Conservation (phyloP, 176 grass and related monocot species). For the Musa troglodytarum region DNA sequence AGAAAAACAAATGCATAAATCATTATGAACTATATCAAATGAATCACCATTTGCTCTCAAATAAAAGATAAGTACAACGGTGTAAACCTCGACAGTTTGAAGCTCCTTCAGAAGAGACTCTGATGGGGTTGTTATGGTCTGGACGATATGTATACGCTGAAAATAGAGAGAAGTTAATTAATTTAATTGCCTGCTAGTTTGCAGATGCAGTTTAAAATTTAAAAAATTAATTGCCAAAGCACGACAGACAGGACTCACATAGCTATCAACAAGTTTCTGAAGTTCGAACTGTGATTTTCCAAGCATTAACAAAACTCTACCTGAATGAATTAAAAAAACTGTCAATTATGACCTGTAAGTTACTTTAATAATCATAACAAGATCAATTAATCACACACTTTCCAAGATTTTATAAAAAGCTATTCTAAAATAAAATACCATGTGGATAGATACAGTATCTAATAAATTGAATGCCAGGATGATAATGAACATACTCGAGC, state of each 20-base stretch:
- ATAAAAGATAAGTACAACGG: neutral
- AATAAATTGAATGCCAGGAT: neutral
- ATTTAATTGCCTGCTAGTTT: neutral
- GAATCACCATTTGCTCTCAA: neutral
- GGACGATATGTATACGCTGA: constrained; percentile 88
- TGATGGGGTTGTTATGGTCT: constrained; percentile 86
- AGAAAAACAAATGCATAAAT: neutral
- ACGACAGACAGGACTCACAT: constrained; percentile 63
- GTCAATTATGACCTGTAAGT: constrained; percentile 8
- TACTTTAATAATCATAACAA: neutral
- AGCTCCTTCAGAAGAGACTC: constrained; percentile 90
- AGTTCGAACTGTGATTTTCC: constrained; percentile 94
- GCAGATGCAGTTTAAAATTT: constrained; percentile 7
- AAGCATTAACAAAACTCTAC: constrained; percentile 78
- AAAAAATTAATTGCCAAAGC: constrained; percentile 7
- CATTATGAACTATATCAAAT: neutral
- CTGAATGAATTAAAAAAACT: constrained; percentile 34
- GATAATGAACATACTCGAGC: neutral
- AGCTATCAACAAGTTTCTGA: constrained; percentile 90
- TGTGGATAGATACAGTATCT: no score
- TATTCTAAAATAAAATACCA: neutral
- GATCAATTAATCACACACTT: constrained; percentile 2
- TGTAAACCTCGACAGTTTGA: constrained; percentile 84
- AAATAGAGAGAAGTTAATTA: constrained; percentile 17
- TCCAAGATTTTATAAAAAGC: neutral